These are phyloP conservation scores for Citrus australasica DNA, from an alignment of 345 rosid genomes.

Conservation along the genomic window DNA sequence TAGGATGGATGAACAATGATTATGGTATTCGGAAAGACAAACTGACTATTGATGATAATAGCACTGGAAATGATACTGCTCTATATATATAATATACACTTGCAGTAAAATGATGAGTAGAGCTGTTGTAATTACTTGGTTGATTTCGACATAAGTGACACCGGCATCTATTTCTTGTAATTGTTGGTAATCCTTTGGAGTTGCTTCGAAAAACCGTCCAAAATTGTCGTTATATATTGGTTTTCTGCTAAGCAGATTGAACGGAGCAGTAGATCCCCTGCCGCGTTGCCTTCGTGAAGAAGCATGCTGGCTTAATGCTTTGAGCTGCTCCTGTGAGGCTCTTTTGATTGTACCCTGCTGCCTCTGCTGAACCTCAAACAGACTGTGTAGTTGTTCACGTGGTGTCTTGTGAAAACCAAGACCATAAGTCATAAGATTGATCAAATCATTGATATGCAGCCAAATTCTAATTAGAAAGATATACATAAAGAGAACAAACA, in stretches of 20 bases:
- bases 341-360: slow-evolving; percentile 24
- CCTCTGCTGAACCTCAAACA: slow-evolving; percentile 23
- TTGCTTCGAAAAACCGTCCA: slow-evolving; percentile 42
- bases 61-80: too few species aligned
- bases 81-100: too few species aligned
- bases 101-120: too few species aligned
- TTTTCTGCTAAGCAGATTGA: slow-evolving; percentile 24
- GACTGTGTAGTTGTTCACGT: slow-evolving; percentile 30
- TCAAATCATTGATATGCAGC: not conserved
- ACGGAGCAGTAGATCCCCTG: slow-evolving; percentile 14
- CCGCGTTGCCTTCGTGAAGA: slow-evolving; percentile 18
- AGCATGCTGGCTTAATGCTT: slow-evolving; percentile 23
- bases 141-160: slow-evolving; percentile 29
- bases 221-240: slow-evolving; percentile 41
- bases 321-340: slow-evolving; percentile 27
- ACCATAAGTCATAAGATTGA: not conserved
- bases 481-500: too few species aligned
- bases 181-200: slow-evolving; percentile 31
- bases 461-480: too few species aligned
- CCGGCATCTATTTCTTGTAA: slow-evolving; percentile 27
- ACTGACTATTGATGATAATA: too few species aligned
- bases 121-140: slow-evolving; percentile 20
- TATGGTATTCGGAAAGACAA: too few species aligned
- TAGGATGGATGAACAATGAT: too few species aligned
- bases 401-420: slow-evolving; percentile 29